These are phyloP conservation scores for Schizothecium vesticola DNA, from an alignment of 495 filamentous ascomycete genomes.

Conservation along the genomic window DNA sequence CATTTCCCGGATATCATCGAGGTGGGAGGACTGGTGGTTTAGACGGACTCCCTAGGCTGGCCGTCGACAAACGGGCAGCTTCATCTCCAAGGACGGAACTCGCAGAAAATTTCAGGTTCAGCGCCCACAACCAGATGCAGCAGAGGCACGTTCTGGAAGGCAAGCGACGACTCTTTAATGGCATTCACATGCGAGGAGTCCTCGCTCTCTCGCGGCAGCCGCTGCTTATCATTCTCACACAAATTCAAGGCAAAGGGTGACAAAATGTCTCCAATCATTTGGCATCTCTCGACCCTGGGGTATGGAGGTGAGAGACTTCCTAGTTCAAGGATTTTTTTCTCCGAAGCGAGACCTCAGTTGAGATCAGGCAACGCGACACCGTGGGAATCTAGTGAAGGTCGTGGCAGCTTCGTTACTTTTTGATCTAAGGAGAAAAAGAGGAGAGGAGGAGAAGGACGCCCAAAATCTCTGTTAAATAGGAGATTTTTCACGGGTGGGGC, in stretches of 20 bases:
- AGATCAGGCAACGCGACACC: slow-evolving; percentile 49
- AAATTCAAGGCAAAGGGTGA: background rate
- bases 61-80: background rate
- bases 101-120: background rate
- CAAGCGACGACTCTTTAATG: background rate
- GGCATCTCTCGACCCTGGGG: slow-evolving; percentile 43
- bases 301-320: slow-evolving; percentile 44
- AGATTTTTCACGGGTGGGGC: background rate
- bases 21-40: no score
- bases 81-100: background rate
- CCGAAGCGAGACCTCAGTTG: slow-evolving; percentile 37
- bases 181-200: no score
- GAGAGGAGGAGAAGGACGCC: slow-evolving; percentile 13
- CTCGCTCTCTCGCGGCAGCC: background rate
- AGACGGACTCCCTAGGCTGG: background rate
- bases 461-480: background rate
- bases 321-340: slow-evolving; percentile 44
- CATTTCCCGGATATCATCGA: background rate
- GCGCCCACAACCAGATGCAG: background rate
- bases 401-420: slow-evolving; percentile 52
- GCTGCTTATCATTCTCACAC: background rate
- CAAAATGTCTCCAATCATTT: slow-evolving; percentile 38
- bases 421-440: slow-evolving; percentile 44
- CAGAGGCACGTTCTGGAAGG: background rate
- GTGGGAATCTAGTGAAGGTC: slow-evolving; percentile 46